Base-by-base conservation (phyloP, 2,329 filamentous ascomycete species). In the Rutstroemia sp. region DNA sequence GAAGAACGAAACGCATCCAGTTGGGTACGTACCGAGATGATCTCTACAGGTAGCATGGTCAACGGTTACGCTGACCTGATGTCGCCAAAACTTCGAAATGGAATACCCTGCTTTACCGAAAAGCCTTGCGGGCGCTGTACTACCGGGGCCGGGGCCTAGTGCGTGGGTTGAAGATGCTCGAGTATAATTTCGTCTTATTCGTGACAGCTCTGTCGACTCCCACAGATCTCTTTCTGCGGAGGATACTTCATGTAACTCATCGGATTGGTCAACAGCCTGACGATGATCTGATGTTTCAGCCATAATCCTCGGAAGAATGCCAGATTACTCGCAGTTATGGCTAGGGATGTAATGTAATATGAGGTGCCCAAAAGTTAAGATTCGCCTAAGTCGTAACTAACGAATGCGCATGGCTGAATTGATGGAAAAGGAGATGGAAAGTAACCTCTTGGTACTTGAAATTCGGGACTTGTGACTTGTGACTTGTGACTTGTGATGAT, bases 1-100 rank as follows among this genome's bases (percentile, higher is more conserved):
- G 51, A 57, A 55, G 54, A 39, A 39, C 61, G 54, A 54, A 30
- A 51, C 25, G 34, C 27, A n/a, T 34, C 30, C 30, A 34, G 30
- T 6, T 27, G 25, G 25, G 9, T 34, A 60, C 73, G 54, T 73
- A 82, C 80, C 80, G 44, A 84, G 63, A 68, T 83, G 79, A 64
- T 83, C 80, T 67, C 80, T 72, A 61, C 76, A 76, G 48, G 73
- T 67, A 27, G 73, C 71, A 58, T 77, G 75, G 14, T 77, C 74
- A 16, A 83, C 78, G 4, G 73, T 70, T 6, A 81, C 67, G 52
- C 71, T 73, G 49, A 83, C 67, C 58, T 82, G 73, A 25, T 72
- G 70, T 42, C 69, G 68, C 78, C 79, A 82, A 58, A 77, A 76
- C 50, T 64, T 71, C 27, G 64, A 63, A 39, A 67, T 25, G 38